Evolutionary conservation across 768 basidiomycete genomes (phyloP).

Genomic region (Mycena indigotica): DNA sequence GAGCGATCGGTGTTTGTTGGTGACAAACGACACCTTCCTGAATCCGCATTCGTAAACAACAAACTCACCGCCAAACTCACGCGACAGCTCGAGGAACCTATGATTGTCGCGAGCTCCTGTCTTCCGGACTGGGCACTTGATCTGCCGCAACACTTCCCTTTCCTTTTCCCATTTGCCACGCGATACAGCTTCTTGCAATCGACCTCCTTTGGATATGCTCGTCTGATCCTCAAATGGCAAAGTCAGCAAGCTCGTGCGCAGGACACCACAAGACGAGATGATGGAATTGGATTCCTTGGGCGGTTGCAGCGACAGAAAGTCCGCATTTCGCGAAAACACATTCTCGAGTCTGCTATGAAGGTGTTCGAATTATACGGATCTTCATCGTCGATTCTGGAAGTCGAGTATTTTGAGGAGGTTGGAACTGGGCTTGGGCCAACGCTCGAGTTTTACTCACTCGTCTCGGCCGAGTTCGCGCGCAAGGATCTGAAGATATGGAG

Average conservation of each 20-base stretch:
- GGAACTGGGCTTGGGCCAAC: conserved; percentile 98
- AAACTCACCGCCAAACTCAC: conserved; percentile 98
- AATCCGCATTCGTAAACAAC: conserved; percentile 93
- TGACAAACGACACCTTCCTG: conserved; percentile 64
- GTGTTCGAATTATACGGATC: conserved; percentile 96
- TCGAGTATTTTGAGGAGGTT: conserved; percentile 99
- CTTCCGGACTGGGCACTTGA: conserved; percentile 97
- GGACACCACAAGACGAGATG: conserved; percentile 81
- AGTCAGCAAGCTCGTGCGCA: conserved; percentile 81
- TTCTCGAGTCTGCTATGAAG: conserved; percentile 94
- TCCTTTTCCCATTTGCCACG: conserved; percentile 98
- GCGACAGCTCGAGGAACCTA: conserved; percentile 94
- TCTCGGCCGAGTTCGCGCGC: conserved; percentile 91
- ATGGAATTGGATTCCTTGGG: conserved; percentile 89
- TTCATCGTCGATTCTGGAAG: conserved; percentile 90
- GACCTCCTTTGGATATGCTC: conserved; percentile 95
- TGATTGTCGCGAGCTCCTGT: conserved; percentile 98
- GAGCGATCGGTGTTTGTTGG: conserved; percentile 57
- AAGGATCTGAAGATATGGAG: conserved; percentile 90
- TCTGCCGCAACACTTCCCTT: conserved; percentile 94
- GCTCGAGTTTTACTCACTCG: conserved; percentile 97
- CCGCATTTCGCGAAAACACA: conserved; percentile 90
- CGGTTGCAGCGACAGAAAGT: conserved; percentile 95
- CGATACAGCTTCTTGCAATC: conserved; percentile 97
- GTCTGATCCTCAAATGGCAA: conserved; percentile 93